Conservation (phyloP, 768 basidiomycete genomes). For the Xerocomus brunneocitrinus region DNA sequence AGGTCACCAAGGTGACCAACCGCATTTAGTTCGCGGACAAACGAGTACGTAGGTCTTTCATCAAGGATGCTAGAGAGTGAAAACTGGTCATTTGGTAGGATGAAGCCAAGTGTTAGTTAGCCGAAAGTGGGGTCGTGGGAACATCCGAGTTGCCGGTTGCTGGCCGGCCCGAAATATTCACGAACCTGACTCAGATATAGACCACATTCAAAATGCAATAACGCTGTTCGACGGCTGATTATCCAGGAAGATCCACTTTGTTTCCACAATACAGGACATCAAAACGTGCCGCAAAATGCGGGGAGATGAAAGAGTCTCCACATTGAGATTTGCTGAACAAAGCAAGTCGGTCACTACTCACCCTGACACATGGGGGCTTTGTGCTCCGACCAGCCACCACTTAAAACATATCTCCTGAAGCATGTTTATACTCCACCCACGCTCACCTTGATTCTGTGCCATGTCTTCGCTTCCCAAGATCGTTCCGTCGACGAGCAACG, state of each 20-base stretch:
- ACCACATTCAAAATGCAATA: background rate
- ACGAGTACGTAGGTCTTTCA: no score
- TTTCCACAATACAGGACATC: background rate
- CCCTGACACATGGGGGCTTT: constrained; percentile 11
- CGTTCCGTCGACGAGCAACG: background rate
- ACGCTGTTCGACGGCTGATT: background rate
- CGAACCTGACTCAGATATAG: background rate
- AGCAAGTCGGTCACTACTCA: background rate
- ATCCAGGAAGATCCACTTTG: background rate
- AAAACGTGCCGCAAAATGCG: no score
- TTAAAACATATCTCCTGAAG: background rate
- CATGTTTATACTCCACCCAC: background rate
- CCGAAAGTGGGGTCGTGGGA: background rate
- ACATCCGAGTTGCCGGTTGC: background rate
- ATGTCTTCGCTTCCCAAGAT: constrained; percentile 5
- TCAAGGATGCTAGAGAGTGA: no score
- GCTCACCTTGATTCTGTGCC: constrained; percentile 1
- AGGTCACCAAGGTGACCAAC: no score
- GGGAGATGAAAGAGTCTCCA: background rate
- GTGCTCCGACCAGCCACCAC: constrained; percentile 14
- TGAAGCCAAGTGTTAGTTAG: no score
- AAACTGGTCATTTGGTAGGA: background rate
- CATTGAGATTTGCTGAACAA: constrained; percentile 6
- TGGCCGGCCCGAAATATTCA: background rate
- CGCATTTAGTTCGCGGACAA: no score